phyloP scores from a whole-genome alignment of 176 grass and related monocot species.

The Pontederia crassipes region DNA sequence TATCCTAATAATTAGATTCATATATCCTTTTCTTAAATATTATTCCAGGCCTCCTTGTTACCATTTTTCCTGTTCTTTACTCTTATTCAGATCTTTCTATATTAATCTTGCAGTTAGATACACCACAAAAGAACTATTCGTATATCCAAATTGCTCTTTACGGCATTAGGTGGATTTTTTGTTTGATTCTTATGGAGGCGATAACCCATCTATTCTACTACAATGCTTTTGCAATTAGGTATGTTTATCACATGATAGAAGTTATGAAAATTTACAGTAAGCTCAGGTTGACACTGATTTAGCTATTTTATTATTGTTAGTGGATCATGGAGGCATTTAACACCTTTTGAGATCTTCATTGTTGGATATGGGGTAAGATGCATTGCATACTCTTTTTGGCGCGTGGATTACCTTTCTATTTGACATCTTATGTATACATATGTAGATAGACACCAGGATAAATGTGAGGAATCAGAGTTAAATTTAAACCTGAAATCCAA shows the following conservation, averaged over 20 bases:
- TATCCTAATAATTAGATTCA: too few species aligned
- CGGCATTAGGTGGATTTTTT: conserved; percentile 59
- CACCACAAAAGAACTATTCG: conserved; percentile 68
- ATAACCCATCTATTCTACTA: conserved; percentile 88
- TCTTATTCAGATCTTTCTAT: conserved; percentile 26
- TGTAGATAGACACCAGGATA: too few species aligned
- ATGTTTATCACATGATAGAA: background rate
- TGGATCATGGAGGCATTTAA: conserved; percentile 67
- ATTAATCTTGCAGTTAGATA: conserved; percentile 63
- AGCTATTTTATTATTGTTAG: conserved; percentile 26
- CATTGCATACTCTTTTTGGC: background rate
- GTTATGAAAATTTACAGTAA: background rate
- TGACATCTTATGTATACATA: too few species aligned
- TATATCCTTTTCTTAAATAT: background rate
- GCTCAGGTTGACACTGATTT: background rate
- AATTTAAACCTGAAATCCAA: too few species aligned
- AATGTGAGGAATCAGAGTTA: too few species aligned
- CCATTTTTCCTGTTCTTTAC: background rate
- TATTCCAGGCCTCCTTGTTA: background rate
- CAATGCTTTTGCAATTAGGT: conserved; percentile 91
- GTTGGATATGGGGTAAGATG: conserved; percentile 89
- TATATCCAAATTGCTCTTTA: conserved; percentile 53
- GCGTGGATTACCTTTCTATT: too few species aligned
- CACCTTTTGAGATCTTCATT: conserved; percentile 81
- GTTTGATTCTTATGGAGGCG: conserved; percentile 67